A percentile compares a stretch with the other conserved stretches of the same genome.
Evolutionary conservation across 306 rosid species (phyloP).

Genomic region (Trichosanthes truncata): DNA sequence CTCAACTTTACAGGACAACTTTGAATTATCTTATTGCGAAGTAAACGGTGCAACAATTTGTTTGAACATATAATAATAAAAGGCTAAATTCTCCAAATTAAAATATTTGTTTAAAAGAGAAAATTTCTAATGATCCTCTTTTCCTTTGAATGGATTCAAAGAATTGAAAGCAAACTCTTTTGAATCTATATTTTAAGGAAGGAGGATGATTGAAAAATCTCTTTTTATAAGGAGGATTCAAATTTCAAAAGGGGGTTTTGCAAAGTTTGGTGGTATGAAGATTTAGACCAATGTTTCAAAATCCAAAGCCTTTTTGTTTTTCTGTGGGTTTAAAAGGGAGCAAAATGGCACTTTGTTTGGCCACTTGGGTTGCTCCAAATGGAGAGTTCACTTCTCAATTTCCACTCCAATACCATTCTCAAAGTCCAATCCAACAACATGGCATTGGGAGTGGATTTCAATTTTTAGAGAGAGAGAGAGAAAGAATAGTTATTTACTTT

Average conservation of each 20-base stretch:
- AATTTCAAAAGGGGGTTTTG: not conserved
- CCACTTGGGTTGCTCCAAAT: not conserved
- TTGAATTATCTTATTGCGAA: not conserved
- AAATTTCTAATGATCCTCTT: not conserved
- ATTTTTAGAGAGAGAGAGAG: too few relatives aligned
- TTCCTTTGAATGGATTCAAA: not conserved
- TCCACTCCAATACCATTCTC: not conserved
- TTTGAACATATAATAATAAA: too few relatives aligned
- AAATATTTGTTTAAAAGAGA: not conserved
- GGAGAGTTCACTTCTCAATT: not conserved
- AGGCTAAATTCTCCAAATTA: not conserved
- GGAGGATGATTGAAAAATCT: too few relatives aligned
- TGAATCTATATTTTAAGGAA: too few relatives aligned
- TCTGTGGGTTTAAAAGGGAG: slow-evolving; percentile 6
- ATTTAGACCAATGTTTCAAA: not conserved
- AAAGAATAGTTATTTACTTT: too few relatives aligned
- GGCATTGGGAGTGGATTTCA: not conserved
- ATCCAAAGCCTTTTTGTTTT: not conserved
- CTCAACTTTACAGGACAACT: not conserved
- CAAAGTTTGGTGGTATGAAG: not conserved
- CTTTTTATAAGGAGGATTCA: too few relatives aligned
- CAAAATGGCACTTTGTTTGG: not conserved
- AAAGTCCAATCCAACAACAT: not conserved
- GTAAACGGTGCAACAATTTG: not conserved
- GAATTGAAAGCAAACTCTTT: not conserved